Percentiles rank a stretch among this genome's conserved stretches.
phyloP scores from a whole-genome alignment of 495 filamentous ascomycete genomes.

The Pseudomonodictys pantanalensis region DNA sequence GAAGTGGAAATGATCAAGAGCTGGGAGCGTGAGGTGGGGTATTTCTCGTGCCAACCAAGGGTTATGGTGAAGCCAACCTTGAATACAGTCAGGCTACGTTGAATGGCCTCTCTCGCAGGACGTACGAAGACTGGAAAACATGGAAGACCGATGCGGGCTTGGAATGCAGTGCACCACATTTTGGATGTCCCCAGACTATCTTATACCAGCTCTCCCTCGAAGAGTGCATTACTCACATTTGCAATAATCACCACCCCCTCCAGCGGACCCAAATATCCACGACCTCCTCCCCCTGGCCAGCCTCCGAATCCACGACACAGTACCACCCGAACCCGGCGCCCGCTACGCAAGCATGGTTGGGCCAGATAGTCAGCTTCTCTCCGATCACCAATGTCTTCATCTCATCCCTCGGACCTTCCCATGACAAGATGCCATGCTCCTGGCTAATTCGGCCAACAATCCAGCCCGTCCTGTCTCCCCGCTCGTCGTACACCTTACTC shows the following conservation, averaged over 20 bases:
- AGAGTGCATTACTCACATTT: neutral
- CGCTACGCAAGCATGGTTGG: conserved; percentile 83
- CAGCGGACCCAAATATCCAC: conserved; percentile 46
- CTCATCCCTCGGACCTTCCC: conserved; percentile 48
- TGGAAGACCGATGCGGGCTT: too few species aligned
- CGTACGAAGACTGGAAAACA: too few species aligned
- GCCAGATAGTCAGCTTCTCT: conserved; percentile 67
- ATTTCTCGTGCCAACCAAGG: neutral
- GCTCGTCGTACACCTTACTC: conserved; percentile 32
- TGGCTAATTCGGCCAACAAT: conserved; percentile 44
- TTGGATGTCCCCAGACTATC: too few species aligned
- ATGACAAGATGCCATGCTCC: conserved; percentile 44
- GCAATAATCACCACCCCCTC: conserved; percentile 46
- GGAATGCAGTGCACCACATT: too few species aligned
- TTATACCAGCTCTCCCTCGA: too few species aligned
- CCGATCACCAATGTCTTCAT: conserved; percentile 58
- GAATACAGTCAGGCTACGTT: too few species aligned
- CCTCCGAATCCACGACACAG: conserved; percentile 64
- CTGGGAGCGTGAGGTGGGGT: neutral
- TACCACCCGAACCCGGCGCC: conserved; percentile 72
- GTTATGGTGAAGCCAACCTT: too few species aligned
- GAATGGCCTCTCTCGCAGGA: too few species aligned
- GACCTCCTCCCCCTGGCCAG: conserved; percentile 40
- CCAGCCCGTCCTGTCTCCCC: conserved; percentile 38
- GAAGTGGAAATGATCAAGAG: too few species aligned